These are phyloP conservation scores for Rhizopogon parksii DNA, from an alignment of 1,284 basidiomycete species.

Conservation along the genomic window DNA sequence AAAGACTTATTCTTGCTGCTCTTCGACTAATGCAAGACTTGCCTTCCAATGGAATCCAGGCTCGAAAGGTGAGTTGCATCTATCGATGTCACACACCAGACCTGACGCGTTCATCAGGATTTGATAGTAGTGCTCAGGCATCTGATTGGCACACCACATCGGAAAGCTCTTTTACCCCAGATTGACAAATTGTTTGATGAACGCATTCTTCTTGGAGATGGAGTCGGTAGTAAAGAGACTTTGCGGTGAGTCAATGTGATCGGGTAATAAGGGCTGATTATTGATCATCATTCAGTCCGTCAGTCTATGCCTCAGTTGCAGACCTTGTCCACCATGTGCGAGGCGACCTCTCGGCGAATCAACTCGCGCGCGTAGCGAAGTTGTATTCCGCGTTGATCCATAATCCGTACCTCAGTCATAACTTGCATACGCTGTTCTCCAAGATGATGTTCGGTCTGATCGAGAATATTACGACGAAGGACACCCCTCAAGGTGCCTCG, in stretches of 20 bases:
- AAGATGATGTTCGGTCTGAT: slow-evolving; percentile 91
- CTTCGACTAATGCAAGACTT: slow-evolving; percentile 92
- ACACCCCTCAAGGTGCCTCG: slow-evolving; percentile 60
- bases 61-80: slow-evolving; percentile 57
- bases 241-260: slow-evolving; percentile 47
- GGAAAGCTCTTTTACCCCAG: slow-evolving; percentile 76
- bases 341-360: slow-evolving; percentile 72
- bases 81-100: slow-evolving; percentile 2
- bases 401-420: slow-evolving; percentile 77
- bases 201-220: slow-evolving; percentile 83
- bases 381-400: slow-evolving; percentile 88
- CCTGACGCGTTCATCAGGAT: slow-evolving; percentile 49
- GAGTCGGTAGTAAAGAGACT: slow-evolving; percentile 77
- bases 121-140: slow-evolving; percentile 91
- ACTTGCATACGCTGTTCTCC: slow-evolving; percentile 86
- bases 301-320: slow-evolving; percentile 85
- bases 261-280: neutral
- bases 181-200: slow-evolving; percentile 92
- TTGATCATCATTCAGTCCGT: slow-evolving; percentile 45
- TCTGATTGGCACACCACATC: slow-evolving; percentile 77
- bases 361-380: slow-evolving; percentile 78
- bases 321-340: slow-evolving; percentile 93
- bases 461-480: slow-evolving; percentile 77
- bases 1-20: slow-evolving; percentile 76
- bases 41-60: slow-evolving; percentile 79